Conservation (phyloP, 1,284 basidiomycete species). For the Boletus putidus region DNA sequence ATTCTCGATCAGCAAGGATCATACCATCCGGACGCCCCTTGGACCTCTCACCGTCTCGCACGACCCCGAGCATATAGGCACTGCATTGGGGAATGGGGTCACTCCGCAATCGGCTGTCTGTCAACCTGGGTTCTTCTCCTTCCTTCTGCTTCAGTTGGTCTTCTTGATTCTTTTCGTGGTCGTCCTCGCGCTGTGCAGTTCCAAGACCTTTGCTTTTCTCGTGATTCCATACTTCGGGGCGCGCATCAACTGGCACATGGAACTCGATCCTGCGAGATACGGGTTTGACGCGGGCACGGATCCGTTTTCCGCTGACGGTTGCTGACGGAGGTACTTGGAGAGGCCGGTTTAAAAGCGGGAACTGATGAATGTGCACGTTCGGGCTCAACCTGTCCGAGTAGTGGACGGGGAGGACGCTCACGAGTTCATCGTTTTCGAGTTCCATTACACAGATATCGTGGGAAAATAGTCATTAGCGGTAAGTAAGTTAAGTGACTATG, state of each 20-base stretch:
- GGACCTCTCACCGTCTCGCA: constrained; percentile 59
- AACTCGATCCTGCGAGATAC: constrained; percentile 63
- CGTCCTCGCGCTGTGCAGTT: constrained; percentile 62
- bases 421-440: constrained; percentile 50
- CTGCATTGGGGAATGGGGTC: constrained; percentile 66
- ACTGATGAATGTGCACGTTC: constrained; percentile 74
- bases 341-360: constrained; percentile 69
- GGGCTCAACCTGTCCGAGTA: constrained; percentile 60
- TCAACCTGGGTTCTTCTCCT: constrained; percentile 58
- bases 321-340: constrained; percentile 75
- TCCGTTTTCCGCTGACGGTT: constrained; percentile 66
- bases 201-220: constrained; percentile 68
- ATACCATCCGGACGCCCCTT: background rate
- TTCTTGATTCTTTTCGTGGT: constrained; percentile 71
- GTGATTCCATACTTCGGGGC: constrained; percentile 74
- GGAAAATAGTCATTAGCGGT: constrained; percentile 8
- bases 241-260: constrained; percentile 73
- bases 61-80: constrained; percentile 68
- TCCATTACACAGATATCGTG: constrained; percentile 29
- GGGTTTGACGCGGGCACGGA: constrained; percentile 69
- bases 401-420: constrained; percentile 67
- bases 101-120: constrained; percentile 68
- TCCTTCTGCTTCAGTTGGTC: constrained; percentile 50
- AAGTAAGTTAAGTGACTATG: constrained; percentile 4
- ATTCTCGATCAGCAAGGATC: constrained; percentile 17